These are phyloP conservation scores for Mycosphaerella arachidis DNA, from an alignment of 2,329 filamentous ascomycete species.

Conservation along the genomic window DNA sequence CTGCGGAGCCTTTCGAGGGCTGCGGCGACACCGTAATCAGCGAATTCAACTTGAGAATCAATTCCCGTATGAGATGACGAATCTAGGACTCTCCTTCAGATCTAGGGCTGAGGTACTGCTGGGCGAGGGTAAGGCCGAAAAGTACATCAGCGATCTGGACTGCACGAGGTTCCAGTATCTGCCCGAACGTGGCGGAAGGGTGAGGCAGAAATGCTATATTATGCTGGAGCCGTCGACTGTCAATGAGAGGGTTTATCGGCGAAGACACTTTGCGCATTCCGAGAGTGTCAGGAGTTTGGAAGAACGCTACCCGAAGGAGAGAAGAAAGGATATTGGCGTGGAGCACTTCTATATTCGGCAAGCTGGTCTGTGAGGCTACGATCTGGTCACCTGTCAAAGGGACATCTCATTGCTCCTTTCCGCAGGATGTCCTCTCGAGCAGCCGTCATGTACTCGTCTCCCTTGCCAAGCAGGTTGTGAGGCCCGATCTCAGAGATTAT, in stretches of 20 bases:
- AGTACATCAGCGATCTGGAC: constrained; percentile 8
- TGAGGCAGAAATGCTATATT: constrained; percentile 4
- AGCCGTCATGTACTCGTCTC: constrained; percentile 30
- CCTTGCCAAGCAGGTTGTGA: constrained; percentile 47
- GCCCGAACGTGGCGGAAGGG: not conserved
- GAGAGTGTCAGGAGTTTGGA: not conserved
- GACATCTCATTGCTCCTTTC: not conserved
- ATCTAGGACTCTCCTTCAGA: constrained; percentile 3
- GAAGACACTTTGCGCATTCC: constrained; percentile 2
- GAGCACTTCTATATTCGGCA: constrained; percentile 9
- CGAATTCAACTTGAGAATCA: constrained; percentile 6
- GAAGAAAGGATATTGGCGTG: not conserved
- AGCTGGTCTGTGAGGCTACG: constrained; percentile 1
- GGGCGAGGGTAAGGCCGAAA: constrained; percentile 1
- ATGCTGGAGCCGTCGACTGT: constrained; percentile 5
- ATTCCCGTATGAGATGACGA: constrained; percentile 11
- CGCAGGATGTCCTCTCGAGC: not conserved
- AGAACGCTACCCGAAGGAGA: constrained; percentile 5
- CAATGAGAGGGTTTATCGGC: not conserved
- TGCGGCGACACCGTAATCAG: constrained; percentile 7
- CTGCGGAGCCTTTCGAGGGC: constrained; percentile 3
- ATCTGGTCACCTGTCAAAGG: not conserved
- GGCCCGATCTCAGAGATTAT: constrained; percentile 61
- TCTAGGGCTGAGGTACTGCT: constrained; percentile 1
- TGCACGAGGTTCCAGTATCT: constrained; percentile 6